A percentile compares a stretch with the other conserved stretches of the same genome.
These are phyloP conservation scores for Xylaria telfairii DNA, from an alignment of 495 filamentous ascomycete species.

Conservation along the genomic window DNA sequence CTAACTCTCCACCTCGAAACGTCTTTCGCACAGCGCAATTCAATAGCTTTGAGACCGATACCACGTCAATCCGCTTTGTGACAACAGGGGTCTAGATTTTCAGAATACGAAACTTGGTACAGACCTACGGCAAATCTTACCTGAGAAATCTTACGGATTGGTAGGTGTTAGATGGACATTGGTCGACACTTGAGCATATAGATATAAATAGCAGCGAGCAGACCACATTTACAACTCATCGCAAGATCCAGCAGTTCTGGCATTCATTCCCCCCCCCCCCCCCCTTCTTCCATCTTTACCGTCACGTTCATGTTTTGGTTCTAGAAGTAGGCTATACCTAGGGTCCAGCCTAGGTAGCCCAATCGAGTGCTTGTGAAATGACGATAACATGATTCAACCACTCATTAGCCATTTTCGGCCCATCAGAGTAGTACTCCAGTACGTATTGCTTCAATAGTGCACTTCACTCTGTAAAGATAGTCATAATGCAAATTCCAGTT, in stretches of 20 bases:
- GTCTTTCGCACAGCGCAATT: constrained; percentile 13
- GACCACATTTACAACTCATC: not conserved
- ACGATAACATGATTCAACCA: constrained; percentile 1
- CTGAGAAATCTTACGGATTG: not conserved
- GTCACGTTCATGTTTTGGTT: not conserved
- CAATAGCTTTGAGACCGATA: constrained; percentile 5
- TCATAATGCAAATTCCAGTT: not conserved
- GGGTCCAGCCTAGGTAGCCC: not conserved
- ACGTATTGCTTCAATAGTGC: not conserved
- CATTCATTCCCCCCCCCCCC: not conserved
- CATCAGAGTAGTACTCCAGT: not conserved
- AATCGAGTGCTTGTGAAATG: not conserved
- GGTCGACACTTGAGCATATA: constrained; percentile 1
- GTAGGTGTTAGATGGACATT: not conserved
- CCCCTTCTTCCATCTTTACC: not conserved
- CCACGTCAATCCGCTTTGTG: constrained; percentile 20
- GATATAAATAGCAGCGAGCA: constrained; percentile 10
- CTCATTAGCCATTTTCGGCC: not conserved
- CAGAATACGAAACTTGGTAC: constrained; percentile 1
- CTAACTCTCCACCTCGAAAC: constrained; percentile 1
- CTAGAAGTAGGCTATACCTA: not conserved
- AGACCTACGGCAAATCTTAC: not conserved
- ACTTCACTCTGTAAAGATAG: not conserved
- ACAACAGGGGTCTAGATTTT: not conserved
- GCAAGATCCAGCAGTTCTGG: not conserved